These are phyloP conservation scores for Coriaria nepalensis DNA, from an alignment of 306 rosid genomes.

Conservation along the genomic window DNA sequence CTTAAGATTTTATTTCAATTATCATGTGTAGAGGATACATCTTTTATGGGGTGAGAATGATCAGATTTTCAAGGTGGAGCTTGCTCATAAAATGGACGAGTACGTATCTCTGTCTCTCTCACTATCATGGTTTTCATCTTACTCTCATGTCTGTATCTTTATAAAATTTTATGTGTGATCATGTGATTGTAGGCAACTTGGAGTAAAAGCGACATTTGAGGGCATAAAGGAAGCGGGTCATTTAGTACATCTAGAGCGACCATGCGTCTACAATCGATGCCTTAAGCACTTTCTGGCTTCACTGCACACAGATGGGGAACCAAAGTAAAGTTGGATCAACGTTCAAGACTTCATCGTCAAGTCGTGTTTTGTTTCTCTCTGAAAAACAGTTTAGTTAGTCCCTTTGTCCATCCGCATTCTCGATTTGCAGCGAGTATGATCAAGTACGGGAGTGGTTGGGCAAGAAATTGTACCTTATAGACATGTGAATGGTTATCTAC, in stretches of 20 bases:
- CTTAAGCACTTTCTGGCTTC: constrained; percentile 35
- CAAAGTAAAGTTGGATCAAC: neutral
- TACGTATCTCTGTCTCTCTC: constrained; percentile 12
- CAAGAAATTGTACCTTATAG: too few relatives aligned
- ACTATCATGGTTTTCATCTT: too few relatives aligned
- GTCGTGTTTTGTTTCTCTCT: too few relatives aligned
- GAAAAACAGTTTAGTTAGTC: too few relatives aligned
- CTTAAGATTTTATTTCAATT: too few relatives aligned
- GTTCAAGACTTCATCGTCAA: too few relatives aligned
- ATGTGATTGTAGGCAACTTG: constrained; percentile 30
- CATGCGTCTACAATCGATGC: constrained; percentile 35
- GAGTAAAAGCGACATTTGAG: constrained; percentile 32
- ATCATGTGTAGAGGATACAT: constrained; percentile 71
- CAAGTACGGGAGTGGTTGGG: too few relatives aligned
- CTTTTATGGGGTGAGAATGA: constrained; percentile 89
- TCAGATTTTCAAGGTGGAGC: constrained; percentile 60
- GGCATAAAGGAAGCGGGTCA: constrained; percentile 47
- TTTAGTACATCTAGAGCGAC: constrained; percentile 58
- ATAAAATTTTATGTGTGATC: neutral
- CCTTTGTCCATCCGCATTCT: too few relatives aligned
- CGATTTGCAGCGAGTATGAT: too few relatives aligned
- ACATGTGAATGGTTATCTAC: too few relatives aligned
- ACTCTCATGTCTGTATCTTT: too few relatives aligned
- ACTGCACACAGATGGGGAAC: constrained; percentile 9
- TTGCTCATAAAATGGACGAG: constrained; percentile 65